A percentile compares a stretch with the other conserved stretches of the same genome.
phyloP scores from a whole-genome alignment of 2,329 filamentous ascomycete species.

The Sphaerulina populicola region DNA sequence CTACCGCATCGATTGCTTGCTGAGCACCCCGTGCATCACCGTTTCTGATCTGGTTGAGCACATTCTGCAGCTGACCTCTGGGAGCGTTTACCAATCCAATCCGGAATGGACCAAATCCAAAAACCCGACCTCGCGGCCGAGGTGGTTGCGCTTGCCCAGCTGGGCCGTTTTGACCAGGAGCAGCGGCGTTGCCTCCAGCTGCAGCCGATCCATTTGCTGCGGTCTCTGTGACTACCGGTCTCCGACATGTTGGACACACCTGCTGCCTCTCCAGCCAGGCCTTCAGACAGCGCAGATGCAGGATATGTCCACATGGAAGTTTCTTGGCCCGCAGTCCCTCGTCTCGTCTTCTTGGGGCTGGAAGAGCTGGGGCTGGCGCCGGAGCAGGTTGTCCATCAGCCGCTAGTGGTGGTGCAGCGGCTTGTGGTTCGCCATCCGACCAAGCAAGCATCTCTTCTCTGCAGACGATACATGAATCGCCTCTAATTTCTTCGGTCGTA shows the following conservation, averaged over 20 bases:
- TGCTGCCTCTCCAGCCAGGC: slow-evolving; percentile 97
- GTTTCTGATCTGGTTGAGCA: slow-evolving; percentile 29
- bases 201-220: slow-evolving; percentile 13
- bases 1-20: slow-evolving; percentile 14
- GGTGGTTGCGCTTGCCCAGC: slow-evolving; percentile 33
- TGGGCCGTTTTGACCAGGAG: slow-evolving; percentile 17
- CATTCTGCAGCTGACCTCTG: slow-evolving; percentile 39
- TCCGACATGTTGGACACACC: slow-evolving; percentile 88
- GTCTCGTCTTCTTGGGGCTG: slow-evolving; percentile 47
- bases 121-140: slow-evolving; percentile 39
- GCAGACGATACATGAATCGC: slow-evolving; percentile 95
- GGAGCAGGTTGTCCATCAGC: slow-evolving; percentile 2
- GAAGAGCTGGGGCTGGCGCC: slow-evolving; percentile 14
- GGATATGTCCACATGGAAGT: slow-evolving; percentile 87
- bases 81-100: slow-evolving; percentile 60
- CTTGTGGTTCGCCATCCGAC: slow-evolving; percentile 35
- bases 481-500: slow-evolving; percentile 70
- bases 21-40: slow-evolving; percentile 9
- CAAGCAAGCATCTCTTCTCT: slow-evolving; percentile 89
- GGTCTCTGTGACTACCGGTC: slow-evolving; percentile 51
- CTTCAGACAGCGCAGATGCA: slow-evolving; percentile 89
- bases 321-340: slow-evolving; percentile 88
- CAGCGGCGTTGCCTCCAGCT: slow-evolving; percentile 15
- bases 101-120: slow-evolving; percentile 66
- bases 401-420: slow-evolving; percentile 24